phyloP scores from a whole-genome alignment of 805 yeast genomes.

The Lipomyces sp. region DNA sequence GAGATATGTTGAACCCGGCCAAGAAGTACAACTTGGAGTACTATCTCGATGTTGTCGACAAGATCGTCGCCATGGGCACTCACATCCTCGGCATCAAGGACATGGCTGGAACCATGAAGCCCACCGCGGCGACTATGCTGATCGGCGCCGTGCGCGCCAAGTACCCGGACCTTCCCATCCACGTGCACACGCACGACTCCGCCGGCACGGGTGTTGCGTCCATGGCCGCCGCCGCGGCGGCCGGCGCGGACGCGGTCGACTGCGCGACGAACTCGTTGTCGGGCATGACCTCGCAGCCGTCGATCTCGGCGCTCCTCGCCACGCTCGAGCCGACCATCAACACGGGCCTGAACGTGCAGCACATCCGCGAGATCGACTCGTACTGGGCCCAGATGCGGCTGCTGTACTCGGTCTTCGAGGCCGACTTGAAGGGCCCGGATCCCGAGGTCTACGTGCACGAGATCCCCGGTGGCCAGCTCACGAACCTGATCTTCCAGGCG shows the following conservation, averaged over 20 bases:
- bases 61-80: conserved; percentile 89
- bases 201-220: conserved; percentile 99
- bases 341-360: conserved; percentile 63
- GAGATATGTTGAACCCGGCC: conserved; percentile 95
- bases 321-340: conserved; percentile 83
- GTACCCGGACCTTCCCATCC: conserved; percentile 93
- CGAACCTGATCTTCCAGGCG: conserved; percentile 97
- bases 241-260: conserved; percentile 98
- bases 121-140: conserved; percentile 82
- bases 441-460: conserved; percentile 98
- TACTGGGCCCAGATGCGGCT: conserved; percentile 99
- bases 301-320: conserved; percentile 87
- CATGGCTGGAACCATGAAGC: conserved; percentile 99
- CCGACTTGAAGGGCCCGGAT: conserved; percentile 98
- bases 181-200: conserved; percentile 98
- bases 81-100: conserved; percentile 97
- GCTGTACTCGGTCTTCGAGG: conserved; percentile 94
- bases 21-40: conserved; percentile 94
- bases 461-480: conserved; percentile 99
- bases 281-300: conserved; percentile 98
- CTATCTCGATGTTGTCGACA: conserved; percentile 75
- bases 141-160: conserved; percentile 76
- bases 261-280: conserved; percentile 97
- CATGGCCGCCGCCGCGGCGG: conserved; percentile 87
- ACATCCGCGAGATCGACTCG: conserved; percentile 79